Conservation (phyloP, 75 land plant genomes). For the Selaginella tamariscina region DNA sequence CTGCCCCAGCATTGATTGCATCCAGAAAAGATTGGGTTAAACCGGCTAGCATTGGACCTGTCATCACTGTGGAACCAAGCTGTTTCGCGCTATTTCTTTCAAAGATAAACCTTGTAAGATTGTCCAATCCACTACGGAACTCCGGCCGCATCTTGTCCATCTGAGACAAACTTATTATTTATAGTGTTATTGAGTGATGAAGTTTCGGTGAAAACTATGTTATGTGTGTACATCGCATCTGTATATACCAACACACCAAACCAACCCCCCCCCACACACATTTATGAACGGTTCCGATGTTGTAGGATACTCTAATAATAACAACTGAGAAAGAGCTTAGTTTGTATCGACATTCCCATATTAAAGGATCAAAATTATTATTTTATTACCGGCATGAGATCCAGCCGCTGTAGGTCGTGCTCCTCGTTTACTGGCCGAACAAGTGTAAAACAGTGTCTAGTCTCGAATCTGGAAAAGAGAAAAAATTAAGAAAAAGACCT, state of each 20-base stretch:
- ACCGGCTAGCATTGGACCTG: constrained; percentile 79
- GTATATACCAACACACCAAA: too few relatives aligned
- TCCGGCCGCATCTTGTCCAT: constrained; percentile 77
- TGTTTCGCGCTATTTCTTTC: constrained; percentile 95
- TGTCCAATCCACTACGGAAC: constrained; percentile 72
- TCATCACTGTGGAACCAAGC: constrained; percentile 79
- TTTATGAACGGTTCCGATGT: too few relatives aligned
- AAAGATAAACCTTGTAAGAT: constrained; percentile 75
- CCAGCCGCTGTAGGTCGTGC: constrained; percentile 76
- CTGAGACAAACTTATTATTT: constrained; percentile 48
- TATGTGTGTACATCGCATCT: too few relatives aligned
- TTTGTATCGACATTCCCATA: too few relatives aligned
- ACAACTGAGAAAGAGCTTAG: too few relatives aligned
- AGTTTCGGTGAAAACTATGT: too few relatives aligned
- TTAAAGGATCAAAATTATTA: background rate
- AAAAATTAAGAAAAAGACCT: too few relatives aligned
- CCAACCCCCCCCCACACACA: too few relatives aligned
- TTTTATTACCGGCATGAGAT: constrained; percentile 66
- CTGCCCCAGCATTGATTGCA: constrained; percentile 95
- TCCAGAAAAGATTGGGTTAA: constrained; percentile 80
- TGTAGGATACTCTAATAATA: too few relatives aligned
- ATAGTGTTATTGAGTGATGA: too few relatives aligned
- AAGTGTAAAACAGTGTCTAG: constrained; percentile 70
- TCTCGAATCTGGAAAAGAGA: background rate
- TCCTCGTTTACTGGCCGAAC: constrained; percentile 88